Conservation (phyloP, 1,284 basidiomycete genomes). For the Peniophora sp. region DNA sequence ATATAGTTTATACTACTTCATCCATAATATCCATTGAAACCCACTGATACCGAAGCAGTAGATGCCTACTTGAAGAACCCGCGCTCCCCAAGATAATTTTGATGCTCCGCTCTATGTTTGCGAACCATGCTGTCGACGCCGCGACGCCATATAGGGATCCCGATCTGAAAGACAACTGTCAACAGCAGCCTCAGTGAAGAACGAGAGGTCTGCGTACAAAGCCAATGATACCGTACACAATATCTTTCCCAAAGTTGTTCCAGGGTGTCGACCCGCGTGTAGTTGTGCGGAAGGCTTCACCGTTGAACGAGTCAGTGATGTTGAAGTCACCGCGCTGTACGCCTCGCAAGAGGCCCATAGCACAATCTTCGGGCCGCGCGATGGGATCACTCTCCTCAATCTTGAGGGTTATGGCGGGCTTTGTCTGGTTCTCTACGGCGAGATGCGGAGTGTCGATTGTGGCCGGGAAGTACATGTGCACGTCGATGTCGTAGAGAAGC, state of each 20-base stretch:
- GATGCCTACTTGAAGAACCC: conserved; percentile 9
- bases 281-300: conserved; percentile 60
- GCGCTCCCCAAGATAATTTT: conserved; percentile 28
- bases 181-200: neutral
- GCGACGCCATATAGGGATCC: conserved; percentile 42
- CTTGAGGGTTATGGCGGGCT: neutral
- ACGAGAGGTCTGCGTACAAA: conserved; percentile 21
- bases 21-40: too few species aligned
- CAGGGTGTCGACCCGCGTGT: conserved; percentile 64
- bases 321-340: conserved; percentile 68
- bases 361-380: conserved; percentile 60
- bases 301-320: conserved; percentile 68
- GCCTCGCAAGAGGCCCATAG: conserved; percentile 56
- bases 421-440: conserved; percentile 63
- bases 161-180: conserved; percentile 28
- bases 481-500: conserved; percentile 68
- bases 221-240: conserved; percentile 33
- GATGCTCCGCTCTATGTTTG: conserved; percentile 39
- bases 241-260: conserved; percentile 54
- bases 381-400: conserved; percentile 62
- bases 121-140: conserved; percentile 40
- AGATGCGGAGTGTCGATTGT: conserved; percentile 83
- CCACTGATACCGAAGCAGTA: too few species aligned
- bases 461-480: conserved; percentile 84
- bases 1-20: too few species aligned